Base-by-base conservation (phyloP, 495 filamentous ascomycete species). In the Penicillium flavigenum region DNA sequence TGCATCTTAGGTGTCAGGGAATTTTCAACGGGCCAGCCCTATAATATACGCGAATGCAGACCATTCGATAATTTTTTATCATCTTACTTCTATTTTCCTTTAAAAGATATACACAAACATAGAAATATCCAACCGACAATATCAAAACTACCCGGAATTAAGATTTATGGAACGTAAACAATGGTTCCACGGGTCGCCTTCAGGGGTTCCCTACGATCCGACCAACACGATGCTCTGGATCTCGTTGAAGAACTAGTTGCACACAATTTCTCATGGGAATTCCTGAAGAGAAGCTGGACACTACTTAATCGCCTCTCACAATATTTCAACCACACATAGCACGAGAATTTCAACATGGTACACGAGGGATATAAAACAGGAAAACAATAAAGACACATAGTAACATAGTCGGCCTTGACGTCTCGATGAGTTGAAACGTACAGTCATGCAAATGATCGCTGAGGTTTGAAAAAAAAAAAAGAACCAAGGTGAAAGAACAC, bases 161-260 rank as follows among this genome's bases (percentile, higher is more conserved):
- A 17, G 45, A 47, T 48, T 48, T 12, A 22, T 48, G 46, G 43
- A 47, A 55, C 16, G 32, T 55, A 47, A 58, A 58, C 56, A 58
- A 20, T 41, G 47, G 59, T 67, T 65, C 64, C 64, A 67, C 51
- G 64, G 64, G 38, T 62, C 64, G 32, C 14, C 7, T 5, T 19
- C 53, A 54, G 63, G 55, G 47, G 29, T 17, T 20, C 51, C 42
- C 29, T 55, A 27, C 48, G 24, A 51, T 51, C 49, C 17, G 20
- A 41, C 20, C 20, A 20, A 20, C 47, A 26, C 48, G 14, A 51
- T 16, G 22, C 17, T 2, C 19, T 46, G 27, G 34, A 55, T 49
- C 34, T 60, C 38, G 44, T 32, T 46, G 45, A 53, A 34, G 45
- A 53, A 34, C n/a, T 55, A 47, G 57, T 63, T 52, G 34, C 54